These are phyloP conservation scores for Coemansia sp. DNA, from an alignment of 192 early-diverging fungal species.

Conservation along the genomic window DNA sequence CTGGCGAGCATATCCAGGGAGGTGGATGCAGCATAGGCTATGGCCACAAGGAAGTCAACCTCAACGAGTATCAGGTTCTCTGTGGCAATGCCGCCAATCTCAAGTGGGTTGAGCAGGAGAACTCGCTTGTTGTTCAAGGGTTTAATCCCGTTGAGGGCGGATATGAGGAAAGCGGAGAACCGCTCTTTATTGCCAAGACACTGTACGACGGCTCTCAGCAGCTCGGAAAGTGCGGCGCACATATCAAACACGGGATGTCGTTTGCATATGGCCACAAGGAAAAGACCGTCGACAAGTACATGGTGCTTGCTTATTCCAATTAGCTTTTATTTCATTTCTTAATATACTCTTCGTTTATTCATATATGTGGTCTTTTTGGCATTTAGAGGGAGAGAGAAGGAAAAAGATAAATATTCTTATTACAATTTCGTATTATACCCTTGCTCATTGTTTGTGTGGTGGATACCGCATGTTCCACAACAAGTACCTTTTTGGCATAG, in stretches of 20 bases:
- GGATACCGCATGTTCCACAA: too few species aligned
- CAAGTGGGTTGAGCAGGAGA: conserved; percentile 55
- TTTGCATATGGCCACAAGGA: conserved; percentile 56
- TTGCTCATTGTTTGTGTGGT: too few species aligned
- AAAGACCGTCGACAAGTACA: conserved; percentile 34
- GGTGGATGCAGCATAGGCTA: conserved; percentile 57
- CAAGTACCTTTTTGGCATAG: too few species aligned
- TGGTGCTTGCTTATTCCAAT: conserved; percentile 47
- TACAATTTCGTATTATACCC: too few species aligned
- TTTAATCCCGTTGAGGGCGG: conserved; percentile 42
- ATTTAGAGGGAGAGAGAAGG: neutral
- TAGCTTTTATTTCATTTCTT: conserved; percentile 5
- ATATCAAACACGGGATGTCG: conserved; percentile 54
- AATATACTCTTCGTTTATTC: neutral
- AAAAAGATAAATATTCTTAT: too few species aligned
- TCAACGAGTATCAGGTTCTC: conserved; percentile 59
- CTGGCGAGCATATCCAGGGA: conserved; percentile 48
- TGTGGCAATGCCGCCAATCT: conserved; percentile 60
- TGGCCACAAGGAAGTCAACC: conserved; percentile 58
- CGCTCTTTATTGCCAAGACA: conserved; percentile 54
- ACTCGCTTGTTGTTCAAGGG: conserved; percentile 39
- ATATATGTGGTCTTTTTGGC: neutral
- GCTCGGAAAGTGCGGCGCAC: conserved; percentile 54
- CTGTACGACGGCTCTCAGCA: conserved; percentile 52
- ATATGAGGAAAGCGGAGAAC: conserved; percentile 51